phyloP scores from a whole-genome alignment of 495 filamentous ascomycete genomes.

The Penicillium pancosmium region DNA sequence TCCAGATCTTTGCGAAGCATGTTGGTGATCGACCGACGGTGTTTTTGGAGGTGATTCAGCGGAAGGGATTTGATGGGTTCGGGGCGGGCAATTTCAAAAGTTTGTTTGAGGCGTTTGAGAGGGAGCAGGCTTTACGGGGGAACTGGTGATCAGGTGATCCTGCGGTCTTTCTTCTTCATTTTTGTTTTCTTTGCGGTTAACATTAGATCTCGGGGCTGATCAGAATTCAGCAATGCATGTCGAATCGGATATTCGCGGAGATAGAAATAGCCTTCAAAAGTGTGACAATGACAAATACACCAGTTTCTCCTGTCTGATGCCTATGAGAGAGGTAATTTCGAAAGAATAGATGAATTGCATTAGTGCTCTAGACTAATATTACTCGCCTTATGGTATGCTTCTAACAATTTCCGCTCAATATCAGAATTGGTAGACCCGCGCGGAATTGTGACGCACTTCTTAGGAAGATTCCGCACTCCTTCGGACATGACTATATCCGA shows the following conservation, averaged over 20 bases:
- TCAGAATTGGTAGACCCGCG: neutral
- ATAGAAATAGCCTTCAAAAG: no score
- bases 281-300: no score
- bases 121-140: constrained; percentile 63
- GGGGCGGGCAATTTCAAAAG: constrained; percentile 87
- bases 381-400: no score
- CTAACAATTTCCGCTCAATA: neutral
- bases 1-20: constrained; percentile 82
- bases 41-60: constrained; percentile 84
- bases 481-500: neutral
- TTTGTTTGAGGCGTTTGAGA: constrained; percentile 83
- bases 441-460: neutral
- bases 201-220: neutral
- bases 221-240: neutral
- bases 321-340: no score
- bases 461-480: neutral
- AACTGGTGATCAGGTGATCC: constrained; percentile 27
- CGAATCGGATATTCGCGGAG: no score
- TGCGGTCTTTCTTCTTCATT: neutral
- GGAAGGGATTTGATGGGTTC: constrained; percentile 78
- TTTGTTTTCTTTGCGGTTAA: neutral
- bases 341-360: neutral
- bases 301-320: no score
- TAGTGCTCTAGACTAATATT: neutral
- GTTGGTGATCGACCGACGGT: constrained; percentile 83